Evolutionary conservation across 495 filamentous ascomycete genomes (phyloP), one percentile per base, ranked within the genome.

Genomic region (Bryoglossum gracile): DNA sequence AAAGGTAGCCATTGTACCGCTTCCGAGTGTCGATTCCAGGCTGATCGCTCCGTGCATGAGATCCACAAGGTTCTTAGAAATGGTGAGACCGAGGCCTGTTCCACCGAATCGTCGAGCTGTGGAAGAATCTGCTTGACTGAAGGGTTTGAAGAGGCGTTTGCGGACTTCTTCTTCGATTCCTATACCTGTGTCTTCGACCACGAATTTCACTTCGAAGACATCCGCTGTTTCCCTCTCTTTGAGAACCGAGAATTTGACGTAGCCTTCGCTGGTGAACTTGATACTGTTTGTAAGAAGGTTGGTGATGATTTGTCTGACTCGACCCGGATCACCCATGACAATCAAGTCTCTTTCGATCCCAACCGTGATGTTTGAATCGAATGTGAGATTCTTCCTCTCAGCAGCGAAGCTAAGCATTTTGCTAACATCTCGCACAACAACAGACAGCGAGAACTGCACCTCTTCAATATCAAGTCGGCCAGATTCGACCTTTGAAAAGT

Each of bases 271-370:
- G 0, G 89, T 94, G 55, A 94, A 94, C 54, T 95, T 94, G 64
- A 90, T 87, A 46, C 83, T 86, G 58, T 95, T 95, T 8, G 84
- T 83, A n/a, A 94, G 70, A 11, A 95, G 64, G 57, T 94, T 95
- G 21, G 83, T 87, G 10, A 94, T 72, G 25, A 95, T 82, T 64
- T 94, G 89, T 14, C 87, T 75, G 38, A 90, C 75, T 26, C 89
- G 71, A 0, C 85, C 77, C 1, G 88, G 83, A 58, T 95, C 89
- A 5, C 89, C 89, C 59, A 84, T 72, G 17, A 84, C 73, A 23
- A 62, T 61, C 23, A 71, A 64, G 18, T 74, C 65, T 13, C 72
- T 59, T 16, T 72, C 62, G 6, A 60, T 60, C 6, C 65, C 65
- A 28, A 73, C 65, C 23, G 69, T 62, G 17, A 80, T 68, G 21